phyloP scores from a whole-genome alignment of 2,329 filamentous ascomycete genomes.

The Alternaria rosae region DNA sequence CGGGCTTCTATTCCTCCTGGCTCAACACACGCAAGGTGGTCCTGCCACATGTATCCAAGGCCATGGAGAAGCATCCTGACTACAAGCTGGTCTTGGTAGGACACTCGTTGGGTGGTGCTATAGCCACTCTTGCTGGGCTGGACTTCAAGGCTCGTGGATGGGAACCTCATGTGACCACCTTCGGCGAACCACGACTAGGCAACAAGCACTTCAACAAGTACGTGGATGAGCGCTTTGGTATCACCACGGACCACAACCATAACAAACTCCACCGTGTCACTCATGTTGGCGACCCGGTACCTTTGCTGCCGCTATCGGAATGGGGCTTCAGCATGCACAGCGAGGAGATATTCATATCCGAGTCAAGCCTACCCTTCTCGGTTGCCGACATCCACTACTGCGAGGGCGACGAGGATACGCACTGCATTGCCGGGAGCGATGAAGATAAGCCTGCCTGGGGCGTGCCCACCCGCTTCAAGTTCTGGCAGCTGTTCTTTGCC shows the following conservation, averaged over 20 bases:
- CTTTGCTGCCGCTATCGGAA: constrained; percentile 81
- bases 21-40: constrained; percentile 73
- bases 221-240: constrained; percentile 61
- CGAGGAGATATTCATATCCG: constrained; percentile 86
- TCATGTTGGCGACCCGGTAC: constrained; percentile 86
- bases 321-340: constrained; percentile 89
- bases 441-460: constrained; percentile 37
- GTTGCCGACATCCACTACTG: constrained; percentile 75
- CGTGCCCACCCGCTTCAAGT: constrained; percentile 67
- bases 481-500: constrained; percentile 94
- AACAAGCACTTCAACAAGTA: constrained; percentile 62
- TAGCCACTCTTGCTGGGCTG: constrained; percentile 84
- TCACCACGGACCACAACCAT: constrained; percentile 25
- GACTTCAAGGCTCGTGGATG: constrained; percentile 82
- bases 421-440: constrained; percentile 72
- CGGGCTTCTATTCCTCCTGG: constrained; percentile 89
- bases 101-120: constrained; percentile 90
- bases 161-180: constrained; percentile 82
- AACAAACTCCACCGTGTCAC: constrained; percentile 77
- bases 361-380: constrained; percentile 71
- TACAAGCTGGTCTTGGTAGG: constrained; percentile 83
- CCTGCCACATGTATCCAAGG: constrained; percentile 68
- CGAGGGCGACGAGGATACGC: constrained; percentile 71
- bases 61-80: constrained; percentile 68
- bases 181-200: constrained; percentile 79